Evolutionary conservation across 1,139 yeast species (phyloP).

Genomic region (Diutina rugosa): DNA sequence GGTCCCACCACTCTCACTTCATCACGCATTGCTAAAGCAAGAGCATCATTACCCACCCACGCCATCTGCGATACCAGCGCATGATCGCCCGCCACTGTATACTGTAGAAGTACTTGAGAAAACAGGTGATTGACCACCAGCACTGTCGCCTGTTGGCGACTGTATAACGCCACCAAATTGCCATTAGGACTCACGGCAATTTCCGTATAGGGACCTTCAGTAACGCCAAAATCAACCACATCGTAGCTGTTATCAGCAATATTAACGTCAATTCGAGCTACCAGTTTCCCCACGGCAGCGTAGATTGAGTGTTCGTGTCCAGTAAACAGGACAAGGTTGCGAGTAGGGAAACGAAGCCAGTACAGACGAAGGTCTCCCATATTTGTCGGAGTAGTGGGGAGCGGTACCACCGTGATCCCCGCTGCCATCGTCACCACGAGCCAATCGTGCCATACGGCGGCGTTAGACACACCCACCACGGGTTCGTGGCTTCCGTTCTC

Average conservation of each 20-base stretch:
- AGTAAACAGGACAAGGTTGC: background rate
- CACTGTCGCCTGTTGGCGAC: conserved; percentile 27
- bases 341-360: background rate
- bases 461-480: conserved; percentile 14
- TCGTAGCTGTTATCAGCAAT: conserved; percentile 13
- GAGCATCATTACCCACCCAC: conserved; percentile 87
- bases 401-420: background rate
- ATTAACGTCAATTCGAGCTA: conserved; percentile 17
- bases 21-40: conserved; percentile 46
- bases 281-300: conserved; percentile 2
- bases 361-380: background rate
- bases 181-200: conserved; percentile 50
- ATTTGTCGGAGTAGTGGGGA: background rate
- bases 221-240: conserved; percentile 21
- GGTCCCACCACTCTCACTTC: conserved; percentile 67
- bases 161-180: conserved; percentile 45
- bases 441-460: conserved; percentile 14
- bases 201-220: conserved; percentile 46
- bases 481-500: conserved; percentile 22
- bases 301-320: background rate
- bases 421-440: conserved; percentile 15
- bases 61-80: conserved; percentile 31
- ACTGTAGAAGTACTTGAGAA: conserved; percentile 39
- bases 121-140: conserved; percentile 43
- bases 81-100: conserved; percentile 25